These are phyloP conservation scores for Penicillium expansum DNA, from an alignment of 2,329 filamentous ascomycete genomes.

Conservation along the genomic window DNA sequence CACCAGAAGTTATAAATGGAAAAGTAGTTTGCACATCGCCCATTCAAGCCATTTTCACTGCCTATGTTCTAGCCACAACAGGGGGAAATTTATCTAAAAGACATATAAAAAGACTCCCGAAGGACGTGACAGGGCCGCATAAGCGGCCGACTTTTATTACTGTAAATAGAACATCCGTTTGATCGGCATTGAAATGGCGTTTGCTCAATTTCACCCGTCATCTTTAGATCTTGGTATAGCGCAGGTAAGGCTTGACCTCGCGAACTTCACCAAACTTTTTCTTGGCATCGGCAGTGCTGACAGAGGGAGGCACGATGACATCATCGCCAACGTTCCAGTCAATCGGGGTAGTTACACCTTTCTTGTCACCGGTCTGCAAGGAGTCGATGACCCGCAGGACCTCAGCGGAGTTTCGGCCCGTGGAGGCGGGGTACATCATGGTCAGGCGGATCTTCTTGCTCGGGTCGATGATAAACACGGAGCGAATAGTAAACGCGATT, in stretches of 20 bases:
- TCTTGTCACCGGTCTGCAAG: constrained; percentile 81
- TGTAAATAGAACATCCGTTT: not conserved
- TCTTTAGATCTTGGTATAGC: constrained; percentile 22
- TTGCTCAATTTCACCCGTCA: not conserved
- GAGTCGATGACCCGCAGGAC: constrained; percentile 77
- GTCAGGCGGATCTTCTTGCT: constrained; percentile 91
- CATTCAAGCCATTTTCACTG: no score
- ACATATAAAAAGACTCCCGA: no score
- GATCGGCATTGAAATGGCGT: not conserved
- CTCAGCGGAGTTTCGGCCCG: constrained; percentile 78
- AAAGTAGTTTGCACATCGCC: no score
- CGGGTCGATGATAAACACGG: constrained; percentile 93
- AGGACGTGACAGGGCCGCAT: no score
- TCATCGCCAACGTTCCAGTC: constrained; percentile 89
- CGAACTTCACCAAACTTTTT: constrained; percentile 76
- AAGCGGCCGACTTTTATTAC: not conserved
- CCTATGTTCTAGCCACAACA: no score
- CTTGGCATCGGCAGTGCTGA: constrained; percentile 82
- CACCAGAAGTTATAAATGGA: no score
- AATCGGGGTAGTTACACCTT: constrained; percentile 84
- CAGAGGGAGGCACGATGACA: constrained; percentile 82
- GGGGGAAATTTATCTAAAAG: no score
- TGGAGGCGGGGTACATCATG: constrained; percentile 89
- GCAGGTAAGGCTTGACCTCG: constrained; percentile 54
- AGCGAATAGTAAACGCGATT: constrained; percentile 90